These are phyloP conservation scores for Salvia splendens DNA, from an alignment of 257 asterid species.

Conservation along the genomic window DNA sequence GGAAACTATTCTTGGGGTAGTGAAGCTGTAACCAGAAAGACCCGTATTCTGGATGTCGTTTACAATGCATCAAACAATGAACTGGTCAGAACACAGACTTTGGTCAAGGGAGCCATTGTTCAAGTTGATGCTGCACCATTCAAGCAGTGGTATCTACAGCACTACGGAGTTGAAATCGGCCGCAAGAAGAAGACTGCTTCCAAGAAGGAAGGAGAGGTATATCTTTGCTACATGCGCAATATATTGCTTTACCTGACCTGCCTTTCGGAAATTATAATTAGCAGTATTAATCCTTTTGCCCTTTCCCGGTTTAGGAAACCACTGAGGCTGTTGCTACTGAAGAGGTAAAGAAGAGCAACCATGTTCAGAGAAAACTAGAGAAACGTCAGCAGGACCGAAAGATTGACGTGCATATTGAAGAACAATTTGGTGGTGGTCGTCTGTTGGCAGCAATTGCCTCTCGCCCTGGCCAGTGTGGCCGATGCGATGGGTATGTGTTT, in stretches of 20 bases:
- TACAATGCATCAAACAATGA: slow-evolving; percentile 75
- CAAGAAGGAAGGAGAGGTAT: slow-evolving; percentile 71
- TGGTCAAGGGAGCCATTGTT: slow-evolving; percentile 71
- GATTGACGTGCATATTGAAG: slow-evolving; percentile 57
- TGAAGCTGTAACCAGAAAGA: slow-evolving; percentile 63
- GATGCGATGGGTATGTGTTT: slow-evolving; percentile 53
- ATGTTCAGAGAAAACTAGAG: slow-evolving; percentile 49
- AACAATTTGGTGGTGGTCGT: slow-evolving; percentile 61
- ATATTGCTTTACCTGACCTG: neutral
- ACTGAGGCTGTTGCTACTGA: slow-evolving; percentile 47
- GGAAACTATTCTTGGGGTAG: no score
- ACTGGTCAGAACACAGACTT: slow-evolving; percentile 71
- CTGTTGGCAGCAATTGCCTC: slow-evolving; percentile 59
- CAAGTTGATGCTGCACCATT: slow-evolving; percentile 87
- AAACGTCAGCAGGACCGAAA: slow-evolving; percentile 51
- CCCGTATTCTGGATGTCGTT: slow-evolving; percentile 73
- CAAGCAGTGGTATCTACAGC: slow-evolving; percentile 82
- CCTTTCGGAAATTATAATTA: neutral
- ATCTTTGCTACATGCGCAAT: neutral
- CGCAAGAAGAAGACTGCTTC: slow-evolving; percentile 66
- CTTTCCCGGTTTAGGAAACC: slow-evolving; percentile 38
- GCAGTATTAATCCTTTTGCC: neutral
- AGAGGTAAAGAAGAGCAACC: slow-evolving; percentile 59
- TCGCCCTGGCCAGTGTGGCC: slow-evolving; percentile 68
- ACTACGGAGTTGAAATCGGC: slow-evolving; percentile 82